Conservation (phyloP, 2,329 filamentous ascomycete genomes). For the Albifimbria verrucaria region DNA sequence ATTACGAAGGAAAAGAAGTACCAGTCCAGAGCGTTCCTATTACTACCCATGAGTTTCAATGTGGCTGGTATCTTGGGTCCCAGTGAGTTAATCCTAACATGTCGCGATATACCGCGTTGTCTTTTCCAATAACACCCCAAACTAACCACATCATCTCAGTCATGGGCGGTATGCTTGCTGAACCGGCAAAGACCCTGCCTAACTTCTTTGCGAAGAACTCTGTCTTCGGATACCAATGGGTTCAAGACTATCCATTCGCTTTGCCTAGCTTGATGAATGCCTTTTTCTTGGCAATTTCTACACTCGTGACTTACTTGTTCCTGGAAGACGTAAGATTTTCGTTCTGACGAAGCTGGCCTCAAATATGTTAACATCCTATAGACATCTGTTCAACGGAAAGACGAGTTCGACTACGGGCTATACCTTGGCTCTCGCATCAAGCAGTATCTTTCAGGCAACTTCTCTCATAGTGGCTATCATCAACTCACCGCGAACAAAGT, state of each 20-base stretch:
- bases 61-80: slow-evolving; percentile 43
- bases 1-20: slow-evolving; percentile 46
- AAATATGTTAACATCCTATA: slow-evolving; percentile 14
- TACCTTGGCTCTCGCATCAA: slow-evolving; percentile 30
- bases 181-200: slow-evolving; percentile 61
- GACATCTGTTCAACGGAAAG: slow-evolving; percentile 44
- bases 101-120: no score
- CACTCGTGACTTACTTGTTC: slow-evolving; percentile 56
- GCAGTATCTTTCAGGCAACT: slow-evolving; percentile 21
- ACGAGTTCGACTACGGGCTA: slow-evolving; percentile 44
- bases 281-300: slow-evolving; percentile 53
- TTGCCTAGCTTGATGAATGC: slow-evolving; percentile 67
- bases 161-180: slow-evolving; percentile 65
- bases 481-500: slow-evolving; percentile 14
- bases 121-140: no score
- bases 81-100: slow-evolving; percentile 28
- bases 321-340: slow-evolving; percentile 57
- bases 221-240: slow-evolving; percentile 59
- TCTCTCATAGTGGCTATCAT: slow-evolving; percentile 25
- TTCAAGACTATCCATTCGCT: slow-evolving; percentile 64
- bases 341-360: background rate
- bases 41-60: slow-evolving; percentile 47
- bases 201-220: slow-evolving; percentile 59
- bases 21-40: slow-evolving; percentile 44
- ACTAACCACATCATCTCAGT: slow-evolving; percentile 20